phyloP scores from a whole-genome alignment of 306 rosid species.

The Senna siamea region DNA sequence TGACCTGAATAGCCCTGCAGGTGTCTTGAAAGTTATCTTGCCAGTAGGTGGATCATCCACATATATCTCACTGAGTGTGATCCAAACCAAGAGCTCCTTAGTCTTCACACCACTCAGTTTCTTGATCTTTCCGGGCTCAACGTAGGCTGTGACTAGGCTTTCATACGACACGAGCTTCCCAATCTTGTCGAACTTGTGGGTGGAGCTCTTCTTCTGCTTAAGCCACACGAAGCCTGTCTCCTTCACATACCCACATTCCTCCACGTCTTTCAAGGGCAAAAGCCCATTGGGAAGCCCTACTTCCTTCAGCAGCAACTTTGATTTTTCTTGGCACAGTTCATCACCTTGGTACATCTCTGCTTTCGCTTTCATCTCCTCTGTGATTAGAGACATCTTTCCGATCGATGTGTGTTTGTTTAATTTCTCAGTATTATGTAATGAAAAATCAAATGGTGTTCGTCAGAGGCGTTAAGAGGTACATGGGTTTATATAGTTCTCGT shows the following conservation, averaged over 20 bases:
- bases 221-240: slow-evolving; percentile 89
- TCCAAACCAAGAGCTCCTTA: slow-evolving; percentile 89
- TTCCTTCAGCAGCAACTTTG: slow-evolving; percentile 62
- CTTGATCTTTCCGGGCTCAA: slow-evolving; percentile 64
- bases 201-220: slow-evolving; percentile 62
- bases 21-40: slow-evolving; percentile 72
- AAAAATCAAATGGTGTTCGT: too few species aligned
- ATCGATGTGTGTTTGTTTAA: too few species aligned
- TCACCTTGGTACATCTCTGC: slow-evolving; percentile 80
- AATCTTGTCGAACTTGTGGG: slow-evolving; percentile 83
- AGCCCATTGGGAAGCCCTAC: slow-evolving; percentile 73
- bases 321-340: slow-evolving; percentile 62
- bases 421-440: too few species aligned
- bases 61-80: slow-evolving; percentile 64
- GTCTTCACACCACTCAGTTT: slow-evolving; percentile 83
- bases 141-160: slow-evolving; percentile 69
- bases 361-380: slow-evolving; percentile 56
- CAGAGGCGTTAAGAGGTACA: too few species aligned
- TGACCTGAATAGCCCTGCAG: slow-evolving; percentile 61
- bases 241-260: slow-evolving; percentile 71
- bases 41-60: slow-evolving; percentile 73
- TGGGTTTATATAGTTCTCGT: slow-evolving; percentile 40
- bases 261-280: slow-evolving; percentile 70
- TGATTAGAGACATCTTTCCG: slow-evolving; percentile 52
- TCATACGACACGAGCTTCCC: slow-evolving; percentile 68